Conservation (phyloP, 2,329 filamentous ascomycete species). For the Colletotrichum destructivum region DNA sequence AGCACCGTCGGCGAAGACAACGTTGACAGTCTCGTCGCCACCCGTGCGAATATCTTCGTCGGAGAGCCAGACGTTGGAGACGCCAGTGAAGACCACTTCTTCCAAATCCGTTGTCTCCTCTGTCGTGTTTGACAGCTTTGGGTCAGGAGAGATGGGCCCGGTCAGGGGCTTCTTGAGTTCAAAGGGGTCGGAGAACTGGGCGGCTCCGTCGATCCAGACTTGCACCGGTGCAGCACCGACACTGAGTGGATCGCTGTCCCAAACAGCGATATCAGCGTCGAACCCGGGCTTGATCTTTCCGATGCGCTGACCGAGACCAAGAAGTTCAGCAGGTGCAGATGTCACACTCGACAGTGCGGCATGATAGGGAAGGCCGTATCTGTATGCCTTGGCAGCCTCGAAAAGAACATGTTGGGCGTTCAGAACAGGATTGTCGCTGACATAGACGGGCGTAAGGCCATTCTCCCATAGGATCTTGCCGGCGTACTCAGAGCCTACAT, state of each 20-base stretch:
- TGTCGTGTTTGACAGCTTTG: constrained; percentile 56
- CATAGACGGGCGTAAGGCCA: constrained; percentile 76
- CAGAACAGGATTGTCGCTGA: constrained; percentile 79
- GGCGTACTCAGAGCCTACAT: constrained; percentile 75
- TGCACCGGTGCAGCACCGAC: constrained; percentile 73
- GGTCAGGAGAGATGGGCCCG: constrained; percentile 57
- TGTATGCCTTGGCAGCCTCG: constrained; percentile 73
- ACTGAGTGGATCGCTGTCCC: constrained; percentile 74
- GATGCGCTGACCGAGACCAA: constrained; percentile 70
- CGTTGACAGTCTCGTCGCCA: constrained; percentile 55
- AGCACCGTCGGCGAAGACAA: constrained; percentile 67
- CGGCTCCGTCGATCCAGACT: constrained; percentile 75
- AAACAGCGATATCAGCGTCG: constrained; percentile 74
- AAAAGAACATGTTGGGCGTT: constrained; percentile 80
- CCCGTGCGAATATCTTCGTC: constrained; percentile 50
- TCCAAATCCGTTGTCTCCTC: constrained; percentile 57
- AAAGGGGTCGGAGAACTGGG: constrained; percentile 70
- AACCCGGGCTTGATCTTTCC: constrained; percentile 75
- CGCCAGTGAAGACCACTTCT: constrained; percentile 69
- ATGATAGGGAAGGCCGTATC: constrained; percentile 74
- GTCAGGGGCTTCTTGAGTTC: constrained; percentile 66
- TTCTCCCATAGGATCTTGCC: constrained; percentile 77
- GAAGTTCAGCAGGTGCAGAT: constrained; percentile 69
- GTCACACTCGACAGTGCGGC: constrained; percentile 72
- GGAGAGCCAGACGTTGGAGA: constrained; percentile 66